Evolutionary conservation across 2,329 filamentous ascomycete genomes (phyloP).

Genomic region (Amesomyces nigricolor): DNA sequence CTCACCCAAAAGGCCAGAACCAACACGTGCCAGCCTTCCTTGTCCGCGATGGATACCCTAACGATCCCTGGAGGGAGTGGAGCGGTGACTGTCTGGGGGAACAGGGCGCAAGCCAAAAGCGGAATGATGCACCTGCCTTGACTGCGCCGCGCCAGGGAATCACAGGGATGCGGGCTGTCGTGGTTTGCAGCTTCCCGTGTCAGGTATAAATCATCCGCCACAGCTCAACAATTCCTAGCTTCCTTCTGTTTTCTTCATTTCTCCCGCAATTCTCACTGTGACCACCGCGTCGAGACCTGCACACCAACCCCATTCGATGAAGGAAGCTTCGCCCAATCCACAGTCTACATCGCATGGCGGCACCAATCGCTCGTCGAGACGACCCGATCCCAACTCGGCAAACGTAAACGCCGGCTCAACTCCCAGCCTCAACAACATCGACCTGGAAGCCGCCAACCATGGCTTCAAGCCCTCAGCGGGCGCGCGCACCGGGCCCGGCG

Average conservation of each 20-base stretch:
- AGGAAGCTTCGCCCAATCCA: conserved; percentile 50
- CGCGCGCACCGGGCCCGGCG: conserved; percentile 5
- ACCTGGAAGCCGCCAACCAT: conserved; percentile 16
- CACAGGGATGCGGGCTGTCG: not conserved
- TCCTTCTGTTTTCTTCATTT: not conserved
- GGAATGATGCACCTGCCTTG: not conserved
- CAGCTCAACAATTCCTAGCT: not conserved
- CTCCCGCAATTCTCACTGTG: not conserved
- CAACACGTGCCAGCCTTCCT: too few relatives aligned
- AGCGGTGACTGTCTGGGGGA: not conserved
- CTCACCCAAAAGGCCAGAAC: too few relatives aligned
- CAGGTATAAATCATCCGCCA: conserved; percentile 7
- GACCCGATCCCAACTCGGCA: conserved; percentile 37
- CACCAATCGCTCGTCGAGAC: conserved; percentile 34
- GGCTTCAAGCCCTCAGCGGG: conserved; percentile 12
- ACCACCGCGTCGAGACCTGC: conserved; percentile 11
- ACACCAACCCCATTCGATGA: conserved; percentile 47
- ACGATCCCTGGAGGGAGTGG: not conserved
- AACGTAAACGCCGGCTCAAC: conserved; percentile 33
- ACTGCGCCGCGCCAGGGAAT: conserved; percentile 1
- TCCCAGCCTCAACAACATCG: conserved; percentile 22
- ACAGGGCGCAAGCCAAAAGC: not conserved
- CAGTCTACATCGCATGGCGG: conserved; percentile 52
- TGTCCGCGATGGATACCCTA: not conserved
- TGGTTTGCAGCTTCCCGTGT: not conserved